Base-by-base conservation (phyloP, 257 asterid species). In the Gentiana dahurica region DNA sequence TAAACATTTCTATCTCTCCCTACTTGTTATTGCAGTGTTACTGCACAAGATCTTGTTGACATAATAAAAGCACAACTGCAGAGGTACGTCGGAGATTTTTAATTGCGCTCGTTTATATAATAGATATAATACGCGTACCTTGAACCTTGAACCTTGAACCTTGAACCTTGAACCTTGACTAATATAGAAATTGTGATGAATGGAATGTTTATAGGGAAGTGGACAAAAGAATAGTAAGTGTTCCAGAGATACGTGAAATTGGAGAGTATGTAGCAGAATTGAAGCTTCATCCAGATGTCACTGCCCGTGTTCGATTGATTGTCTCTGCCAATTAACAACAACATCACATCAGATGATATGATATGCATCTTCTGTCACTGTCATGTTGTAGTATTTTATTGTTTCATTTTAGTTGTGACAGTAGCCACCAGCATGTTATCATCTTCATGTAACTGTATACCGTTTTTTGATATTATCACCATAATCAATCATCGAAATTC, bases 241-340 rank as follows among this genome's bases (percentile, higher is more conserved):
- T 92, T 71, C 99, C 97, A 9, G 99, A 92, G 77, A 92, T 92
- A 63, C 78, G 99, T 65, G 99, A 92, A 81, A 85, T 90, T 9
- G 98, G 97, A 66, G 98, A 83, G 69, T 87, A 91, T 59, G 15
- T 76, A 47, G 97, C 97, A 57, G 95, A 92, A 80, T 67, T 83
- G 73, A 83, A 80, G 81, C 93, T 86, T 75, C 95, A 86, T 65
- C 89, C 89, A 2, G 99, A 92, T 0, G 97, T 92, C 68, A 71
- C 88, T 37, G 95, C 99, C 65, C 85, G 68, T 58, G 77, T 88
- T 48, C 78, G 84, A 81, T 15, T 92, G 70, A 85, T 53, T 5
- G 95, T 92, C 47, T 85, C 13, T 62, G 87, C 87, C 61, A 86
- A 83, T 66, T 86, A 68, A 83, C 52, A 62, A 41, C 59, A 57